Base-by-base conservation (phyloP, 2,329 filamentous ascomycete species). In the Colletotrichum magnum region DNA sequence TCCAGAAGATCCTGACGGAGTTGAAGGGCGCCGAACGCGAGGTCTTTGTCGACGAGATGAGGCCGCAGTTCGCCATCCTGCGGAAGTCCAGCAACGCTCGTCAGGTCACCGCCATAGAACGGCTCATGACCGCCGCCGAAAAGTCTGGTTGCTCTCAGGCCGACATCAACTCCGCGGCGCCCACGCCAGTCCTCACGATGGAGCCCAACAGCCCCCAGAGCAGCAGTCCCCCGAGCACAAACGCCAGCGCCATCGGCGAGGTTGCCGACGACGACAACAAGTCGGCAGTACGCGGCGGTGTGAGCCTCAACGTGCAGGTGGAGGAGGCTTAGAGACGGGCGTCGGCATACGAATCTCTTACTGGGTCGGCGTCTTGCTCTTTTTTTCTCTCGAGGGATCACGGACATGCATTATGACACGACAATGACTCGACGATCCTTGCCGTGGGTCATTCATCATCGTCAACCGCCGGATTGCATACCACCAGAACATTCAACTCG, bases 1-100 rank as follows among this genome's bases (percentile, higher is more conserved):
- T 98, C 71, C 95, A 94, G 97, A 89, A 90, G 94, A 86, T 98
- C 5, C 84, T 97, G 41, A 85, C 82, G 7, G 83, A 88, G 72
- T 83, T 94, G 4, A 83, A 90, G 48, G 90, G 87, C 2, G 79
- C 80, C 0, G 91, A 94, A 72, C 85, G 86, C 47, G 84, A 87
- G 36, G 77, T 82, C 4, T 87, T 95, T 64, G 83, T 90, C 5
- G 87, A 90, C 59, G 85, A 90, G 65, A 88, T 94, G 79, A 87
- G 87, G 74, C 86, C 88, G 1, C 86, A 91, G 70, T 85, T 94
- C 58, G 81, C 84, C 41, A 81, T 83, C 41, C 79, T 93, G 39
- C 93, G 91, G 80, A 91, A 89, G 76, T 88, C 84, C 71, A 89
- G 87, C 75, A 88, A 87, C 58, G 87, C 88, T 21, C 92, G 92